Base-by-base conservation (phyloP, 257 asterid genomes). In the Misopates orontium region DNA sequence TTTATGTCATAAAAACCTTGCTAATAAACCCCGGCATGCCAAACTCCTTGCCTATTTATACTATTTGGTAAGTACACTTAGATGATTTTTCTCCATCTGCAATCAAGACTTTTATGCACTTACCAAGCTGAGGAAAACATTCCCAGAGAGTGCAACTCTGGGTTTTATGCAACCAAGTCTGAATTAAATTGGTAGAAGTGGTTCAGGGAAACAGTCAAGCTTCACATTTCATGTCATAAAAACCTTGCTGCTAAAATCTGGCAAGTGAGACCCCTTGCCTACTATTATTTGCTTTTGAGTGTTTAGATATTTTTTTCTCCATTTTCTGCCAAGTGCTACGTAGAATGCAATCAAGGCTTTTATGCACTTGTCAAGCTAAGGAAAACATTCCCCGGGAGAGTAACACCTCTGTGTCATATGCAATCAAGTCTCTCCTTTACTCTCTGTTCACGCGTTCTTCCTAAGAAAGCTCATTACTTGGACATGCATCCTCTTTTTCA, bases 371-470 rank as follows among this genome's bases (percentile, higher is more conserved):
- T 7, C 32, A 50, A 49, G 57, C 41, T 39, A 20, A 50, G 54
- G 19, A 23, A 47, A 64, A 10, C 17, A n/a, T 4, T 47, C 1
- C 54, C 28, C 5, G 9, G 22, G n/a, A 73, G 7, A 19, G 52
- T 39, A 60, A 22, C 52, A 18, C 31, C 68, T 21, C 39, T 24
- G 15, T 40, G 25, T 19, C 15, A 8, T 45, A 45, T 8, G 51
- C 51, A 45, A 14, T 3, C 51, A 45, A 42, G 40, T 23, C 54
- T 60, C 10, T 20, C 49, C 48, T 50, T 59, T 20, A 70, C 55
- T 55, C 57, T 42, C 55, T 15, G 56, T 49, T 39, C 41, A 66
- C 7, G 56, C 14, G 23, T 61, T 14, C 48, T 67, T 66, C 64
- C 18, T 64, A 19, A 12, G 41, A 58, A 31, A 15, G 22, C 66